Percentiles rank a stretch among this genome's conserved stretches.
These are phyloP conservation scores for Cercospora sp. DNA, from an alignment of 2,329 filamentous ascomycete species.

Conservation along the genomic window DNA sequence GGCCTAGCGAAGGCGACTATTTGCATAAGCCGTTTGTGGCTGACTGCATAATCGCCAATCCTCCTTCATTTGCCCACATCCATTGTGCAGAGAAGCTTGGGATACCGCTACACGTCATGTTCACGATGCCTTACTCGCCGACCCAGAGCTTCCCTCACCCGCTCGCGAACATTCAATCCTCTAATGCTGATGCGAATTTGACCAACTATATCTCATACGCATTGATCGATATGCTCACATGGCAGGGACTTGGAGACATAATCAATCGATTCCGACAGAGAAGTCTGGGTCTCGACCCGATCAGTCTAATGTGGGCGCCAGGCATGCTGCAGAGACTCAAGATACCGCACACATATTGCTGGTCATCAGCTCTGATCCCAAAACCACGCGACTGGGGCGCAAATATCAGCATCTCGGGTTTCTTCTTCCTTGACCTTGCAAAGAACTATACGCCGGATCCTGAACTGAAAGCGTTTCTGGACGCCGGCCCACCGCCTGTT, in stretches of 20 bases:
- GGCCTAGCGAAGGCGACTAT: slow-evolving; percentile 44
- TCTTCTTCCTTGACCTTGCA: slow-evolving; percentile 71
- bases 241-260: slow-evolving; percentile 87
- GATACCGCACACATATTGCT: slow-evolving; percentile 88
- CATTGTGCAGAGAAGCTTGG: slow-evolving; percentile 74
- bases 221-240: slow-evolving; percentile 86
- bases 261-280: slow-evolving; percentile 84
- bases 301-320: slow-evolving; percentile 80
- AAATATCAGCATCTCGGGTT: slow-evolving; percentile 72
- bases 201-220: slow-evolving; percentile 83
- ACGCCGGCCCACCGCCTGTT: slow-evolving; percentile 68
- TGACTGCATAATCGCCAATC: slow-evolving; percentile 77
- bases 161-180: slow-evolving; percentile 75
- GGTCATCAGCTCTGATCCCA: slow-evolving; percentile 78
- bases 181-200: slow-evolving; percentile 72
- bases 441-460: slow-evolving; percentile 65
- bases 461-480: slow-evolving; percentile 66
- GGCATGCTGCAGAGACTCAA: slow-evolving; percentile 72
- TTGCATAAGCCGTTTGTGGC: slow-evolving; percentile 70
- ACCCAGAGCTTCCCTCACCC: slow-evolving; percentile 85
- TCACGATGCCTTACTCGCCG: slow-evolving; percentile 91
- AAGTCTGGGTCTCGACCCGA: slow-evolving; percentile 70
- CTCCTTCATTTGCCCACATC: slow-evolving; percentile 73
- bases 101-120: slow-evolving; percentile 81
- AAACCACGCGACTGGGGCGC: slow-evolving; percentile 75